Evolutionary conservation across 371 early-diverging fungal species (phyloP).

Genomic region (Basidiobolus meristosporus): DNA sequence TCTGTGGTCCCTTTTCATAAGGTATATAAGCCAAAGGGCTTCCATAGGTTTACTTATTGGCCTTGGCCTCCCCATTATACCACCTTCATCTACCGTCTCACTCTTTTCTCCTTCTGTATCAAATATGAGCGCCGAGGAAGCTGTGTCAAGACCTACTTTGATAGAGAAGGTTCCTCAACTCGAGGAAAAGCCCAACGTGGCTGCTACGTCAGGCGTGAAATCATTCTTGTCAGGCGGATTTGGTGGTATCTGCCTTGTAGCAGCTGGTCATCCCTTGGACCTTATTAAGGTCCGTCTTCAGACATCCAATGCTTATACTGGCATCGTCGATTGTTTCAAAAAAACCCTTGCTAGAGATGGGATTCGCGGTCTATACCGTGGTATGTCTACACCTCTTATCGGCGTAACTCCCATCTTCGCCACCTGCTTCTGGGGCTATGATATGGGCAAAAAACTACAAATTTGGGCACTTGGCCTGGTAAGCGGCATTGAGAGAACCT

Average conservation of each 20-base stretch:
- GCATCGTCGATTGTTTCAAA: slow-evolving; percentile 73
- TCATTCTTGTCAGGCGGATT: slow-evolving; percentile 91
- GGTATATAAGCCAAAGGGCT: too few relatives aligned
- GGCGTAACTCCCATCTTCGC: slow-evolving; percentile 92
- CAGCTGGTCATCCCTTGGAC: slow-evolving; percentile 66
- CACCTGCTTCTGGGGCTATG: slow-evolving; percentile 78
- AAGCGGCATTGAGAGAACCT: not conserved
- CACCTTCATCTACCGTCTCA: too few relatives aligned
- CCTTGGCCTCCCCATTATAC: too few relatives aligned
- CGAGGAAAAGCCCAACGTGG: too few relatives aligned
- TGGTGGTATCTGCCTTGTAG: slow-evolving; percentile 52
- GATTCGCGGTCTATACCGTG: slow-evolving; percentile 78
- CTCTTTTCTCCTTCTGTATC: too few relatives aligned
- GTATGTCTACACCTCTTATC: slow-evolving; percentile 80
- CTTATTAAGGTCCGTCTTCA: slow-evolving; percentile 84
- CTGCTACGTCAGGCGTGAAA: slow-evolving; percentile 23
- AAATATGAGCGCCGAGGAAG: too few relatives aligned
- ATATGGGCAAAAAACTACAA: slow-evolving; percentile 20
- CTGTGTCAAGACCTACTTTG: too few relatives aligned
- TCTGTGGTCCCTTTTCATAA: too few relatives aligned
- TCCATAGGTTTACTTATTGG: too few relatives aligned
- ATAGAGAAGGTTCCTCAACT: too few relatives aligned
- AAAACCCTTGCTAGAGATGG: slow-evolving; percentile 82
- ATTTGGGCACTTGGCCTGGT: not conserved
- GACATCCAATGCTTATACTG: slow-evolving; percentile 72